phyloP scores from a whole-genome alignment of 2,329 filamentous ascomycete species.

The Fusarium oligoseptatum region DNA sequence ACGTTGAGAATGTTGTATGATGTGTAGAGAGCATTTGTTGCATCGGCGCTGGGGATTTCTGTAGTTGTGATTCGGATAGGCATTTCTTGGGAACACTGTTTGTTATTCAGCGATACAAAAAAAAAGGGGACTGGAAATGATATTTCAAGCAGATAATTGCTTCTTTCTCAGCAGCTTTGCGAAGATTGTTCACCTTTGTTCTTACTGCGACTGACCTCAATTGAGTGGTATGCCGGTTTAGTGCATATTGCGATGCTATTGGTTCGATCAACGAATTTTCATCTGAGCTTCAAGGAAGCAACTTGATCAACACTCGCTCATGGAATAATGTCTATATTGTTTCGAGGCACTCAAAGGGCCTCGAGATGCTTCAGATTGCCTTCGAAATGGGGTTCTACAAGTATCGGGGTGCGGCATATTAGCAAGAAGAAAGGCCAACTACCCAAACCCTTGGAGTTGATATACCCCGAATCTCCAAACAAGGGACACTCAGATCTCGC shows the following conservation, averaged over 20 bases:
- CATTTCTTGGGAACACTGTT: neutral
- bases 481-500: constrained; percentile 72
- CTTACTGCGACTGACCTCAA: neutral
- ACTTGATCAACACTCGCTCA: neutral
- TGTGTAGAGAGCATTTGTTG: constrained; percentile 18
- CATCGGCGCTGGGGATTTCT: constrained; percentile 24
- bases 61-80: neutral
- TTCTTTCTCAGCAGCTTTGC: neutral
- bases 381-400: neutral
- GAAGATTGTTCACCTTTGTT: too few relatives aligned
- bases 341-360: constrained; percentile 14
- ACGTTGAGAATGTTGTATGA: constrained; percentile 29
- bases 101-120: constrained; percentile 10
- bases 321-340: constrained; percentile 32
- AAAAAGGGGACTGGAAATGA: constrained; percentile 11
- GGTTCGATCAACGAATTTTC: neutral
- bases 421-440: constrained; percentile 14
- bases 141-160: neutral
- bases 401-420: constrained; percentile 13
- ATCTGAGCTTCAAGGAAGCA: neutral
- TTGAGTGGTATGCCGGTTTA: constrained; percentile 25
- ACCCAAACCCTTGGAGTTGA: constrained; percentile 27
- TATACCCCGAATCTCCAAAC: constrained; percentile 61
- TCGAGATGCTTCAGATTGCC: neutral
- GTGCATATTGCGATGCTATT: constrained; percentile 23